Percentiles rank a stretch among this genome's conserved stretches.
phyloP scores from a whole-genome alignment of 2,329 filamentous ascomycete species.

The Beauveria varroae region DNA sequence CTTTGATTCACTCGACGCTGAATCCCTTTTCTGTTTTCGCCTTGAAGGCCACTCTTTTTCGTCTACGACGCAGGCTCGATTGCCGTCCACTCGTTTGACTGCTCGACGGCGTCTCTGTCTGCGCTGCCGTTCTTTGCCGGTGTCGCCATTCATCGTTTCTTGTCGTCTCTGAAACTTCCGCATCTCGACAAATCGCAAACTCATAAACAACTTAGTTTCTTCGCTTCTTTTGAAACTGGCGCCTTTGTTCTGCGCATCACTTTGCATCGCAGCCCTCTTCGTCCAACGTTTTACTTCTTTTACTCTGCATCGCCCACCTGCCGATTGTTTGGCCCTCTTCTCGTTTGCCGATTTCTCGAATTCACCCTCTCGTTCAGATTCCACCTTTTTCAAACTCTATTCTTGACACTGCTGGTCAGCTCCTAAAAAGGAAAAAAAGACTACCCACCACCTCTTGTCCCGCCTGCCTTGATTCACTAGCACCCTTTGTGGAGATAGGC shows the following conservation, averaged over 20 bases:
- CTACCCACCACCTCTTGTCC: neutral
- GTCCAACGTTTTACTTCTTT: neutral
- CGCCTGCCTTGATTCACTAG: slow-evolving; percentile 14
- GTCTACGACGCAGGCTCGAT: neutral
- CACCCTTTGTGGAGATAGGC: slow-evolving; percentile 11
- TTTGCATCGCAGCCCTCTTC: neutral
- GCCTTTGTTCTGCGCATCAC: neutral
- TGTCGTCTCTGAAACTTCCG: slow-evolving; percentile 5
- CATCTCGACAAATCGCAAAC: neutral
- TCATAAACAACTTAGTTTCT: neutral
- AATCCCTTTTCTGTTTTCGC: slow-evolving; percentile 7
- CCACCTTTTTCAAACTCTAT: neutral
- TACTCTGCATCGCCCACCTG: neutral
- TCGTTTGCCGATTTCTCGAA: neutral
- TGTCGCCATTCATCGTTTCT: neutral
- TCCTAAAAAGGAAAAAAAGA: slow-evolving; percentile 2
- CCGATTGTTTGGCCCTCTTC: neutral
- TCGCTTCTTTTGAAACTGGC: neutral
- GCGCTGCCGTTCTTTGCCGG: neutral
- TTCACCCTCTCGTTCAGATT: neutral
- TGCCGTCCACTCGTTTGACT: slow-evolving; percentile 9
- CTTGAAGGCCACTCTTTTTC: neutral
- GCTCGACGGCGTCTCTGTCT: neutral
- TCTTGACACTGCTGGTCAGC: neutral
- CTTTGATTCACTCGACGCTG: slow-evolving; percentile 12